Base-by-base conservation (phyloP, 305 asterid species). In the Solanum chacoense region DNA sequence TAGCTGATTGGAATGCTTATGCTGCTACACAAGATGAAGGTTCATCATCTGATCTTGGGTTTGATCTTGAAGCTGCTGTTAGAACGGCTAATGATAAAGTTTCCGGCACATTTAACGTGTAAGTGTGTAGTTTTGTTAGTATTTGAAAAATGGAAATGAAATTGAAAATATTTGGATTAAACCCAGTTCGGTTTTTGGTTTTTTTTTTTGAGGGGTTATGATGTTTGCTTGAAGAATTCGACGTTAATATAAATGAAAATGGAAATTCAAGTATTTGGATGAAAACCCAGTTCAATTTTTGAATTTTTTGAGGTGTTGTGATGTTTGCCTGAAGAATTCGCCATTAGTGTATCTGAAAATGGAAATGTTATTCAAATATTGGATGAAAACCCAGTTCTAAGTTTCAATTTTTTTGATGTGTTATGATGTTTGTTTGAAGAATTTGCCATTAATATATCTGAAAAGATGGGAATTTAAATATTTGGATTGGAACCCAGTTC, bases 1-100 rank as follows among this genome's bases (percentile, higher is more conserved):
- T 95, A 38, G 98, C 96, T 73, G 99, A 96, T 74, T 96, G 98
- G 99, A 96, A 96, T 86, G 95, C 99, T 71, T 96, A 96, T 85
- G 96, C 97, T 50, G 87, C 98, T 42, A 65, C 85, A 67, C 84
- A 92, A 24, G 91, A 92, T 31, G 90, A 91, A 26, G 90, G 87
- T 67, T 94, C 91, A 13, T 29, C 96, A 76, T 88, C 90, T 91
- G 85, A 78, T 22, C 34, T 92, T 89, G 88, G 92, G 4, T 94
- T 95, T 84, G 99, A 96, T 92, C 94, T 96, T 84, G 99, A 96
- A 92, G 95, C 99, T 35, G 99, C 99, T 14, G 97, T 94, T 35
- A 94, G 94, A 65, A 75, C 81, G 14, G 81, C 81, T 75, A 75
- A 75, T 34, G 95, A 95, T 88, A 94, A 91, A 91, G 97, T 96